Evolutionary conservation across 306 rosid species (phyloP).

Genomic region (Lablab purpureus): DNA sequence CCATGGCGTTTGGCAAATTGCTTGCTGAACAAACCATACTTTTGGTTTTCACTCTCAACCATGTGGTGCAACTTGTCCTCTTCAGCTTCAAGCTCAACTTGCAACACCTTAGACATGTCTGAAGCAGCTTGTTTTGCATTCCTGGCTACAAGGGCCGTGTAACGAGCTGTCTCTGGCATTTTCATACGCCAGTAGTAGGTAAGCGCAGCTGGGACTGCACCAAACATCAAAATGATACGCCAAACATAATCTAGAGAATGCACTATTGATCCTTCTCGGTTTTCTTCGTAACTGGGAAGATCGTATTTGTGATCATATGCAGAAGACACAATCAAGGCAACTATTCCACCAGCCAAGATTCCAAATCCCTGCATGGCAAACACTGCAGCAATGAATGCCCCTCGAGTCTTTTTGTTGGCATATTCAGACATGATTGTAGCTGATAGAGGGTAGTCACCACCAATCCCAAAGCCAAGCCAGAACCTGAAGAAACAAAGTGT

Average conservation of each 20-base stretch:
- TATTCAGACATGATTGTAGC: constrained; percentile 97
- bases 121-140: constrained; percentile 76
- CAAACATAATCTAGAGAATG: constrained; percentile 74
- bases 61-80: constrained; percentile 51
- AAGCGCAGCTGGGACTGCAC: constrained; percentile 73
- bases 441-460: constrained; percentile 94
- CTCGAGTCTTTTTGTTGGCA: constrained; percentile 90
- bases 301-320: constrained; percentile 60
- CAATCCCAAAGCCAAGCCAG: constrained; percentile 97
- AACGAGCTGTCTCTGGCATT: constrained; percentile 94
- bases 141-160: constrained; percentile 81
- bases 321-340: constrained; percentile 63
- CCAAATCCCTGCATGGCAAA: constrained; percentile 98
- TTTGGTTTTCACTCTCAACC: constrained; percentile 2
- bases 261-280: constrained; percentile 44
- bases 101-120: constrained; percentile 85
- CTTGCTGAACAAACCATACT: constrained; percentile 66
- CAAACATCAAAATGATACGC: constrained; percentile 81
- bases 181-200: constrained; percentile 97
- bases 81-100: constrained; percentile 67
- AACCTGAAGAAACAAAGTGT: constrained; percentile 89
- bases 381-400: constrained; percentile 90
- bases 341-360: constrained; percentile 78
- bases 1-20: constrained; percentile 75
- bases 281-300: constrained; percentile 52